Evolutionary conservation across 139 green algal species (phyloP).

Genomic region (Tetradesmus obliquus): DNA sequence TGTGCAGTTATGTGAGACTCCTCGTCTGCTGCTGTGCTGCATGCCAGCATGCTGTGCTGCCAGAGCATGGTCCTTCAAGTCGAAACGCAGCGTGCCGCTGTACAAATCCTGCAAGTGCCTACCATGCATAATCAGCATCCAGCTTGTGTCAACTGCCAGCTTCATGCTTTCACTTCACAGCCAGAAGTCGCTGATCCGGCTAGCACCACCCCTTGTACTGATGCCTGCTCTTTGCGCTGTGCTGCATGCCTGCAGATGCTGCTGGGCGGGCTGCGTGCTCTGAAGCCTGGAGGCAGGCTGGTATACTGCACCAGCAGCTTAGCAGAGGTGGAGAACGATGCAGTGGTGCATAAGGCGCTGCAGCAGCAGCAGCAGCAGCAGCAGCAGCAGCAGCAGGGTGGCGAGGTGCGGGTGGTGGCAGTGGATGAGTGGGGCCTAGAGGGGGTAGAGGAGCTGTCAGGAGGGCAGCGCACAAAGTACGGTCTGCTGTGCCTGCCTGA

Average conservation of each 20-base stretch:
- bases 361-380: constrained; percentile 23
- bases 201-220: background rate
- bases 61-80: no score
- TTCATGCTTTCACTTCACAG: no score
- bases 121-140: no score
- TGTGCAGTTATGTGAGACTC: no score
- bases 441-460: constrained; percentile 22
- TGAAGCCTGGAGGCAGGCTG: constrained; percentile 68
- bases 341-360: constrained; percentile 54
- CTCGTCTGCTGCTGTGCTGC: no score
- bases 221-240: background rate
- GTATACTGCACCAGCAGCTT: constrained; percentile 83
- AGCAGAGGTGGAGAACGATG: constrained; percentile 67
- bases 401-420: background rate
- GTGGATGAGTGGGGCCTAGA: constrained; percentile 7
- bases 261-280: constrained; percentile 49
- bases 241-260: constrained; percentile 39
- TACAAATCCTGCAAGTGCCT: no score
- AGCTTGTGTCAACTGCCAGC: no score
- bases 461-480: constrained; percentile 53
- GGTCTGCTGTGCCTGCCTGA: constrained; percentile 68
- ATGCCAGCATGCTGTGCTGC: no score
- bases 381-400: background rate
- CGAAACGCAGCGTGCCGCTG: no score
- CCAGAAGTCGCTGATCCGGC: no score